Conservation (phyloP, 2,329 filamentous ascomycete species). For the Penicillium olsonii region DNA sequence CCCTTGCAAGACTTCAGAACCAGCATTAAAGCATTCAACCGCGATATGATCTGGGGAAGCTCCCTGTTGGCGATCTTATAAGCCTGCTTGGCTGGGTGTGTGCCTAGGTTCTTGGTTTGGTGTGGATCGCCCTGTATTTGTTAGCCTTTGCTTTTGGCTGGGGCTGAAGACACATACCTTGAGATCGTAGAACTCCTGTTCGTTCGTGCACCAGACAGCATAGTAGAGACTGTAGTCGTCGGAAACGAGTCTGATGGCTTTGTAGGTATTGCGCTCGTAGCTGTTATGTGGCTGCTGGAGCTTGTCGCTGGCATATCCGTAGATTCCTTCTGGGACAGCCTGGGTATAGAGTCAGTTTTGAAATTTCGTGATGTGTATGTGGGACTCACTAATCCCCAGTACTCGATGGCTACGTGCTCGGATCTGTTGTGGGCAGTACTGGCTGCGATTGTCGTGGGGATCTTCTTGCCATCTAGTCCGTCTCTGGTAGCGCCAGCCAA, state of each 20-base stretch:
- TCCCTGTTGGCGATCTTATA: slow-evolving; percentile 21
- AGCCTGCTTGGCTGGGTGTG: slow-evolving; percentile 19
- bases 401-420: slow-evolving; percentile 61
- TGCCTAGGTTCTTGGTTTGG: slow-evolving; percentile 52
- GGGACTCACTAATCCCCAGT: slow-evolving; percentile 50
- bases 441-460: slow-evolving; percentile 42
- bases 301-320: slow-evolving; percentile 27
- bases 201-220: slow-evolving; percentile 68
- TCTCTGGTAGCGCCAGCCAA: slow-evolving; percentile 39
- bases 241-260: slow-evolving; percentile 58
- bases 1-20: slow-evolving; percentile 64
- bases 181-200: slow-evolving; percentile 67
- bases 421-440: slow-evolving; percentile 32
- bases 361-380: neutral
- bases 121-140: slow-evolving; percentile 51
- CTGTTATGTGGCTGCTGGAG: slow-evolving; percentile 14
- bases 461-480: slow-evolving; percentile 59
- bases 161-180: slow-evolving; percentile 42
- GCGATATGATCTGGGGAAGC: slow-evolving; percentile 45
- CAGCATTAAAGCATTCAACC: slow-evolving; percentile 61
- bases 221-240: slow-evolving; percentile 64
- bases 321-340: slow-evolving; percentile 32
- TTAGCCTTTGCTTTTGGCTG: neutral
- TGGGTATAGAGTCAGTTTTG: slow-evolving; percentile 1
- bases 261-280: slow-evolving; percentile 60